Evolutionary conservation across 768 basidiomycete species (phyloP).

Genomic region (Exidia glandulosa): DNA sequence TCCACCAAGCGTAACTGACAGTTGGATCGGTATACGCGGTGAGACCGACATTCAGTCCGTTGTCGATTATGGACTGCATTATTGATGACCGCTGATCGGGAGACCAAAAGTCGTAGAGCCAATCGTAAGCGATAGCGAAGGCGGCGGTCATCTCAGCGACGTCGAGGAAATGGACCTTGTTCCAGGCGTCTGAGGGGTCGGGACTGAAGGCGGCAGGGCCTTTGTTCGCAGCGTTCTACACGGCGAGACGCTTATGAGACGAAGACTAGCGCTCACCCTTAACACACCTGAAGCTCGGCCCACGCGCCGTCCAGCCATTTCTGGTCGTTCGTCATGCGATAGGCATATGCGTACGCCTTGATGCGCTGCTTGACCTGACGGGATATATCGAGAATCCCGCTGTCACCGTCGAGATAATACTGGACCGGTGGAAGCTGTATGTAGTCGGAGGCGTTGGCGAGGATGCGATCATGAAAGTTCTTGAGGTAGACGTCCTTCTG

Average conservation of each 20-base stretch:
- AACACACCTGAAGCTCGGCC: slow-evolving; percentile 24
- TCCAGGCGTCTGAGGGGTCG: slow-evolving; percentile 27
- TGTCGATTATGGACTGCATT: background rate
- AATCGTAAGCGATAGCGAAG: slow-evolving; percentile 36
- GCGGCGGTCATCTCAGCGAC: slow-evolving; percentile 27
- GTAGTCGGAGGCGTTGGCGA: slow-evolving; percentile 25
- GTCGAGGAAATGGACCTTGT: slow-evolving; percentile 29
- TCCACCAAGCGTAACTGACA: slow-evolving; percentile 64
- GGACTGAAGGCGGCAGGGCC: slow-evolving; percentile 44
- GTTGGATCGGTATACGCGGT: slow-evolving; percentile 18
- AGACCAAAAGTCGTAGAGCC: slow-evolving; percentile 28
- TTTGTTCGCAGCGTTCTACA: slow-evolving; percentile 23
- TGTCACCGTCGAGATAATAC: slow-evolving; percentile 29
- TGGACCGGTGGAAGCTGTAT: slow-evolving; percentile 16
- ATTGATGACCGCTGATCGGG: background rate
- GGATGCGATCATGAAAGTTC: slow-evolving; percentile 32
- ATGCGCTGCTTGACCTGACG: slow-evolving; percentile 29
- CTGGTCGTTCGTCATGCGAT: slow-evolving; percentile 29
- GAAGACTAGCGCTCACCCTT: background rate
- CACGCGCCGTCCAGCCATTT: slow-evolving; percentile 29
- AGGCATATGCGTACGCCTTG: slow-evolving; percentile 34
- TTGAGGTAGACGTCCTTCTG: slow-evolving; percentile 28
- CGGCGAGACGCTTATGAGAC: background rate
- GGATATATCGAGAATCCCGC: slow-evolving; percentile 30
- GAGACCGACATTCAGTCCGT: slow-evolving; percentile 43